A percentile compares a stretch with the other conserved stretches of the same genome.
Evolutionary conservation across 495 filamentous ascomycete genomes (phyloP).

Genomic region (Thozetella sp.): DNA sequence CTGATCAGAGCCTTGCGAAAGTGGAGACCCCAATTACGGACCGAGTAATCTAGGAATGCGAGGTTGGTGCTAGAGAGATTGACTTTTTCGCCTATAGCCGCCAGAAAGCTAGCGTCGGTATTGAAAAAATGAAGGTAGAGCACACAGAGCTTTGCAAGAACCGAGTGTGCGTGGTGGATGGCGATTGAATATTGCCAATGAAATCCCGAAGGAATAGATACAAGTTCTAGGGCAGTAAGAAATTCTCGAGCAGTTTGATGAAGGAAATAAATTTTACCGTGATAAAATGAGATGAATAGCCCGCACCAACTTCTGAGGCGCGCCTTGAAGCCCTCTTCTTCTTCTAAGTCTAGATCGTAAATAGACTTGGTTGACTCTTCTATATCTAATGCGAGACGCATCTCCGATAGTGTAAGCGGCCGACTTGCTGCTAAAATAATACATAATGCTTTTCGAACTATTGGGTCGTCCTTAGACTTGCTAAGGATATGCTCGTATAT

Average conservation of each 20-base stretch:
- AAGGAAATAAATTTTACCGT: slow-evolving; percentile 23
- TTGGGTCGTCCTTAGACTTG: slow-evolving; percentile 1
- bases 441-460: slow-evolving; percentile 11
- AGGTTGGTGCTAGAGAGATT: not conserved
- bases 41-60: not conserved
- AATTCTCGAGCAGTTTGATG: slow-evolving; percentile 31
- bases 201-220: not conserved
- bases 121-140: not conserved
- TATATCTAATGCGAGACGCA: slow-evolving; percentile 12
- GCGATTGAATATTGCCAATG: not conserved
- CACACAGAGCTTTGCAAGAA: not conserved
- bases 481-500: slow-evolving; percentile 23
- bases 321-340: slow-evolving; percentile 10
- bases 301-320: slow-evolving; percentile 18
- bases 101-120: not conserved
- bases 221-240: slow-evolving; percentile 7
- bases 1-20: not conserved
- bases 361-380: not conserved
- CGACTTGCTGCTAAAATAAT: slow-evolving; percentile 18
- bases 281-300: slow-evolving; percentile 16
- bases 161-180: not conserved
- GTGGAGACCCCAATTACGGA: not conserved
- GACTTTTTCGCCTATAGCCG: not conserved
- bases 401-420: slow-evolving; percentile 13
- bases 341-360: slow-evolving; percentile 15